Evolutionary conservation across 2,329 filamentous ascomycete genomes (phyloP), one percentile per base, ranked within the genome.

Genomic region (Claviceps sp.): DNA sequence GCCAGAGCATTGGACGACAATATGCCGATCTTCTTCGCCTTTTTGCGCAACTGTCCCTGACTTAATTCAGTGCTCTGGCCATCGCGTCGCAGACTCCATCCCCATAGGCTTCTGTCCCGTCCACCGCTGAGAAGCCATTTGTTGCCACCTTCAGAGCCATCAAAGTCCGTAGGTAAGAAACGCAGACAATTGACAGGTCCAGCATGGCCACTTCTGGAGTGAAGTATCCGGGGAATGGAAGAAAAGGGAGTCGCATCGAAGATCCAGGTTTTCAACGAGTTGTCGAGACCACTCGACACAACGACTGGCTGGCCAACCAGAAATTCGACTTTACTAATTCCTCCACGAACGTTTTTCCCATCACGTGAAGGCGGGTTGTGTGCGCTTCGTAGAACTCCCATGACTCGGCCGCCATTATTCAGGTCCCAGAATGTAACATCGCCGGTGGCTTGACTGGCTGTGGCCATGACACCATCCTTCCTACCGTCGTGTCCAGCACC

Each of bases 361-460:
- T 75, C 69, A 40, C 66, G 65, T 1, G 77, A 76, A 4, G 87
- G 84, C 5, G 87, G 84, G 58, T 89, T 88, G 65, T 98, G 93
- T 0, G 91, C 93, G 52, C 88, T 87, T 59, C 90, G 82, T 38
- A 98, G 74, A 13, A 95, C 80, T 47, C 93, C 90, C 70, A 87
- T 87, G 52, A 95, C 83, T 59, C 88, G 82, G 5, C 89, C 89
- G 16, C 89, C 89, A 40, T 85, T 78, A 64, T 96, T 96, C 52
- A 98, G 74, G 65, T 98, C 93, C 93, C 93, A 98, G 57, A 98
- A 85, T 0, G 88, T 95, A 45, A 98, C 79, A 66, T 98, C 93
- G 37, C 93, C 91, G 55, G 79, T 90, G 4, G 79, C 75, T 26
- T 75, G 73, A 22, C 87, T 89, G 8, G 89, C 82, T 0, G 93